phyloP scores from a whole-genome alignment of 2,329 filamentous ascomycete genomes.

The Claviceps maximensis region DNA sequence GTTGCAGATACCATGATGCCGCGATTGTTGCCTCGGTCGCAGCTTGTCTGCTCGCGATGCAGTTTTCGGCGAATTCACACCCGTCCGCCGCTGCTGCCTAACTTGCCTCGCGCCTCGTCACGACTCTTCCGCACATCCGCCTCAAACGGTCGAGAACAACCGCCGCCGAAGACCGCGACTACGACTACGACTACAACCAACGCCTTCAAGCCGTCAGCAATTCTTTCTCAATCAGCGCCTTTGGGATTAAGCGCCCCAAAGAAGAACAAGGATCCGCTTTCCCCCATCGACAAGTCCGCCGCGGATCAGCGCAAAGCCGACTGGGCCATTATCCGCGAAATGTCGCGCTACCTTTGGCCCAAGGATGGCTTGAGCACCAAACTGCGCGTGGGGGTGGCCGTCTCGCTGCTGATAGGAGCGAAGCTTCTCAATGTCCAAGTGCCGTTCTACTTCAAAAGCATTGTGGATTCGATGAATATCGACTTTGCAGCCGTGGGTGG shows the following conservation, averaged over 20 bases:
- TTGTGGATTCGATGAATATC: conserved; percentile 95
- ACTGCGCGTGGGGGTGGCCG: conserved; percentile 71
- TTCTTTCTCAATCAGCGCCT: background rate
- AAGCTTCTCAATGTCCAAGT: conserved; percentile 97
- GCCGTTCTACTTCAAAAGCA: conserved; percentile 97
- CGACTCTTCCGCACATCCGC: conserved; percentile 21
- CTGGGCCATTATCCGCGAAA: conserved; percentile 97
- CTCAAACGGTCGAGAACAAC: conserved; percentile 15
- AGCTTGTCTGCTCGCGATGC: conserved; percentile 19
- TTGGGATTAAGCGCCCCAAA: conserved; percentile 7
- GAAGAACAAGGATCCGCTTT: conserved; percentile 19
- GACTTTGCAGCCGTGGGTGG: conserved; percentile 80
- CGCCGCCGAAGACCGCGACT: conserved; percentile 8
- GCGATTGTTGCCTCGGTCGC: conserved; percentile 20
- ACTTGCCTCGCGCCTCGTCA: conserved; percentile 12
- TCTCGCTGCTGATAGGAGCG: conserved; percentile 71
- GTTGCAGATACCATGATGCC: conserved; percentile 19
- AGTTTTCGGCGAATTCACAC: conserved; percentile 13
- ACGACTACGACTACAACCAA: conserved; percentile 3
- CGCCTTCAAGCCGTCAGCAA: background rate
- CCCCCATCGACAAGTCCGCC: conserved; percentile 34
- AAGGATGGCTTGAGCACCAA: conserved; percentile 65
- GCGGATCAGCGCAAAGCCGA: conserved; percentile 92
- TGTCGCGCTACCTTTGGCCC: conserved; percentile 93
- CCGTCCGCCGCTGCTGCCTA: conserved; percentile 18